phyloP scores from a whole-genome alignment of 768 basidiomycete species.

The Leccinum obscurum region DNA sequence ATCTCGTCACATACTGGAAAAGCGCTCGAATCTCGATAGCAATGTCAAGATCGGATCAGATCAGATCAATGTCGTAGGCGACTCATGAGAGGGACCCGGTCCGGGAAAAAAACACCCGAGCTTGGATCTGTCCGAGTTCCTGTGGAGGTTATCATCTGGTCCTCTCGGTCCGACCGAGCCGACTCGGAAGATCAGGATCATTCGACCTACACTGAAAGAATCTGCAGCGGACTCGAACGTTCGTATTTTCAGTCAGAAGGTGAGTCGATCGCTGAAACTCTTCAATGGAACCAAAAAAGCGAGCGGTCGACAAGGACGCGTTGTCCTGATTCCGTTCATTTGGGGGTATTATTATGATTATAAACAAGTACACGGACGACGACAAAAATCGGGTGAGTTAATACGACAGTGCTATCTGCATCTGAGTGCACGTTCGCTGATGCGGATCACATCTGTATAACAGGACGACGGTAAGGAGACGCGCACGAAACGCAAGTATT shows the following conservation, averaged over 20 bases:
- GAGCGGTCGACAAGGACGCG: background rate
- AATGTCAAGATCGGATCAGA: background rate
- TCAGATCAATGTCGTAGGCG: background rate
- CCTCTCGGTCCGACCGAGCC: too few species aligned
- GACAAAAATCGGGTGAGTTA: background rate
- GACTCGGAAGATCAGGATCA: too few species aligned
- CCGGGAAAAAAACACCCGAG: background rate
- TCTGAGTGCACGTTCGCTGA: background rate
- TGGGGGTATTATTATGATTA: background rate
- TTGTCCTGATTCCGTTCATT: background rate
- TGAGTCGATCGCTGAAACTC: accelerated
- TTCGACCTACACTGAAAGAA: background rate
- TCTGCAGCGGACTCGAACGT: background rate
- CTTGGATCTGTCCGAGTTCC: too few species aligned
- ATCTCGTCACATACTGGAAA: background rate
- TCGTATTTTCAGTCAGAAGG: background rate
- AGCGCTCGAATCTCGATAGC: background rate
- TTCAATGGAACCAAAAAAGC: background rate
- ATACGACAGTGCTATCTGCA: background rate
- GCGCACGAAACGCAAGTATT: background rate
- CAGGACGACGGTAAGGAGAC: slow-evolving; percentile 1
- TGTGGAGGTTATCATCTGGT: background rate
- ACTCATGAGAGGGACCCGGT: background rate
- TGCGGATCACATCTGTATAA: slow-evolving; percentile 8
- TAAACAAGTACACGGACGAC: background rate